These are phyloP conservation scores for Rutstroemia sp. DNA, from an alignment of 2,329 filamentous ascomycete genomes.

Conservation along the genomic window DNA sequence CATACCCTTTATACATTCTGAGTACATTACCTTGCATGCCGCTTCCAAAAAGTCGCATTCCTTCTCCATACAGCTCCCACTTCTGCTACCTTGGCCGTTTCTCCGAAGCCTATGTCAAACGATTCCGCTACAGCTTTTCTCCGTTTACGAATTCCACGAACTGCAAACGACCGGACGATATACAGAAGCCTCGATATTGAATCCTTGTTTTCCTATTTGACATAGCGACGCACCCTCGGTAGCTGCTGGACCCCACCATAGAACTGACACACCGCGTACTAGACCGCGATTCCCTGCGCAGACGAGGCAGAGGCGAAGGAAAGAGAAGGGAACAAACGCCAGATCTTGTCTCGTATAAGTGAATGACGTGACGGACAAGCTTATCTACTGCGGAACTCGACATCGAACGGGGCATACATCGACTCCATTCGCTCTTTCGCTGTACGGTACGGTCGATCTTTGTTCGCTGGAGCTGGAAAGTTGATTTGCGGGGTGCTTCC, in stretches of 20 bases:
- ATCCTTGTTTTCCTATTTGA: constrained; percentile 7
- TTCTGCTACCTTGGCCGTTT: background rate
- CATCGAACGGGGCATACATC: no score
- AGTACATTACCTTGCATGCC: background rate
- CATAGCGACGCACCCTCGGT: constrained; percentile 7
- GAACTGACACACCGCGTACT: constrained; percentile 7
- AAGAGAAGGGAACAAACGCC: background rate
- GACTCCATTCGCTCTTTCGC: no score
- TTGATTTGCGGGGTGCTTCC: constrained; percentile 4
- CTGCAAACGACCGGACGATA: background rate
- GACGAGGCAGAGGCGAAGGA: background rate
- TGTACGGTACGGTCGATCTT: no score
- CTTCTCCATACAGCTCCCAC: background rate
- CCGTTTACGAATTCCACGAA: background rate
- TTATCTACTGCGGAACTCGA: background rate
- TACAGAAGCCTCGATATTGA: constrained; percentile 1
- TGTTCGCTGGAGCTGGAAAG: no score
- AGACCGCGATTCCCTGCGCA: constrained; percentile 1
- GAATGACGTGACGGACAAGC: background rate
- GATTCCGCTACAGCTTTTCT: background rate
- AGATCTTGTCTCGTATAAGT: background rate
- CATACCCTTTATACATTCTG: no score
- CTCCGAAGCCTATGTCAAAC: no score
- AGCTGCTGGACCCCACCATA: constrained; percentile 7
- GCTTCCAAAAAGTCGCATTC: constrained; percentile 5